Conservation (phyloP, 257 asterid species). For the Solanum clarkiae region DNA sequence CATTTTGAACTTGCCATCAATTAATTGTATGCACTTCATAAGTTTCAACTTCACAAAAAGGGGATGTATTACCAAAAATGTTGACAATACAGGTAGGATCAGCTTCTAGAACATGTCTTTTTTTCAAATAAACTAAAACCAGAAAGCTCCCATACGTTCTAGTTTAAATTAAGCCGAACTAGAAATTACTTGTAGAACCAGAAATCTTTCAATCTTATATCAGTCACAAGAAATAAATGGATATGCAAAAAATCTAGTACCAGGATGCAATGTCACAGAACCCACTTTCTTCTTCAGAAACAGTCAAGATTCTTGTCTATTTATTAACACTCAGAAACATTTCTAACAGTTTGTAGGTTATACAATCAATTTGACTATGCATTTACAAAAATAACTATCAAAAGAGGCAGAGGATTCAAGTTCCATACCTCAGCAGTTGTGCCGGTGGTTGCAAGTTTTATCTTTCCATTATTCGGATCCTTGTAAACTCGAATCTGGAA, state of each 20-base stretch:
- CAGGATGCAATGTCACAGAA: not conserved
- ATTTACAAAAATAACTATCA: not conserved
- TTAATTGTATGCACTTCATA: not conserved
- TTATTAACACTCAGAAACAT: not conserved
- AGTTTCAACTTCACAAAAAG: not conserved
- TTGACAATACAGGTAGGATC: not conserved
- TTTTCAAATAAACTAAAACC: not conserved
- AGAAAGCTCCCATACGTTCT: not conserved
- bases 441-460: conserved; percentile 59
- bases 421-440: conserved; percentile 85
- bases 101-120: not conserved
- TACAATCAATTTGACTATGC: not conserved
- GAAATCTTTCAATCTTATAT: not conserved
- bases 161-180: not conserved
- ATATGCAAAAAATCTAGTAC: not conserved
- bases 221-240: not conserved
- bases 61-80: not conserved
- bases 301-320: not conserved
- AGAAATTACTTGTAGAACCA: not conserved
- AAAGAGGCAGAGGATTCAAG: not conserved
- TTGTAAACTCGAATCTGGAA: conserved; percentile 65
- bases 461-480: conserved; percentile 39
- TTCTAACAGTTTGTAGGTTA: not conserved
- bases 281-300: not conserved
- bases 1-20: not conserved